A percentile compares a stretch with the other conserved stretches of the same genome.
Evolutionary conservation across 208 protist genomes (phyloP).

Genomic region (Strigomonas culicis): DNA sequence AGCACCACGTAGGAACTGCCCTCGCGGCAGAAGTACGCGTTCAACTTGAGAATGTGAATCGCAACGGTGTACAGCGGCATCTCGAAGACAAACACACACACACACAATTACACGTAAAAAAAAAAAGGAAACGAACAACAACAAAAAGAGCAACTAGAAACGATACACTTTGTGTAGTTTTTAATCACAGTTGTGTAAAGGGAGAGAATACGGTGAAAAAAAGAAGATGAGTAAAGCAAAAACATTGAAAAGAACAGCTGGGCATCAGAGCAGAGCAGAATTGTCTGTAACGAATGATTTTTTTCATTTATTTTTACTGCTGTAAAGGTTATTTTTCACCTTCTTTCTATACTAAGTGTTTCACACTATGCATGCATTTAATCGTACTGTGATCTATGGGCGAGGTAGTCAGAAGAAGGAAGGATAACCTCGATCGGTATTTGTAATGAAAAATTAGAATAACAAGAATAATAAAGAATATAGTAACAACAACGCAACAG

Average conservation of each 20-base stretch:
- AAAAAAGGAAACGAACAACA: conserved; percentile 12
- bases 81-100: conserved; percentile 2
- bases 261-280: background rate
- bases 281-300: too few relatives aligned
- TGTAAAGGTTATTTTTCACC: too few relatives aligned
- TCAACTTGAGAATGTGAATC: conserved; percentile 70
- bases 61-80: conserved; percentile 81
- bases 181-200: conserved; percentile 2
- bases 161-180: background rate
- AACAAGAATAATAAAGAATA: background rate
- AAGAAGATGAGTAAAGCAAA: conserved; percentile 12
- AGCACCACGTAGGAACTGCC: conserved; percentile 66
- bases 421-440: too few relatives aligned
- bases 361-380: too few relatives aligned
- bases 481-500: conserved; percentile 2
- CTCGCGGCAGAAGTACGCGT: conserved; percentile 64
- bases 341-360: too few relatives aligned
- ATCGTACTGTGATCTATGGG: background rate
- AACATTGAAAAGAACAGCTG: background rate
- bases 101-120: conserved; percentile 8
- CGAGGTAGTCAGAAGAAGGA: background rate
- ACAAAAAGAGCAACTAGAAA: conserved; percentile 7
- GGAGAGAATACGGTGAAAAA: background rate
- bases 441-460: background rate
- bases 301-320: too few relatives aligned